Evolutionary conservation across 257 asterid genomes (phyloP).

Genomic region (Primulina huaijiensis): DNA sequence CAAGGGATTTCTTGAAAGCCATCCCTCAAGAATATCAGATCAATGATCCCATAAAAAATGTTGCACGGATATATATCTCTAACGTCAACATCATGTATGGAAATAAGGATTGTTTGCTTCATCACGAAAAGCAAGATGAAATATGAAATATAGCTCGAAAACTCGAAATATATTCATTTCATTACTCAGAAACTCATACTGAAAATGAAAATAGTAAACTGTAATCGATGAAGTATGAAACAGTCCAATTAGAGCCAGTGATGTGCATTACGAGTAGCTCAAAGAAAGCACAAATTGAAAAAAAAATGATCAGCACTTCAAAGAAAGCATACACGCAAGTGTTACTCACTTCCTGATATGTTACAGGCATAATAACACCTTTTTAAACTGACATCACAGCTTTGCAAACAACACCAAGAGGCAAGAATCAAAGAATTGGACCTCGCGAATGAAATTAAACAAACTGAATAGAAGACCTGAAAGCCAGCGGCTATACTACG

Average conservation of each 20-base stretch:
- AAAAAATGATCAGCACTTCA: not conserved
- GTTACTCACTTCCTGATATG: not conserved
- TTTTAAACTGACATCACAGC: constrained; percentile 8
- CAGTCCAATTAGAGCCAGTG: not conserved
- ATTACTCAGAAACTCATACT: not conserved
- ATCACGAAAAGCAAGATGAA: not conserved
- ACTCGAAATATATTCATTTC: not conserved
- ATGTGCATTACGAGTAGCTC: not conserved
- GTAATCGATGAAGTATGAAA: not conserved
- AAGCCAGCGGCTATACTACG: not conserved
- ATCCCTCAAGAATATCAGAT: constrained; percentile 15
- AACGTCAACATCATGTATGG: not conserved
- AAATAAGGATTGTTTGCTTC: not conserved
- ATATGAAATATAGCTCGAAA: not conserved
- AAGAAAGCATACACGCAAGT: not conserved
- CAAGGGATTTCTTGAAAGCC: constrained; percentile 24
- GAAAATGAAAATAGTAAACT: not conserved
- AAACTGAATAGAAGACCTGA: constrained; percentile 10
- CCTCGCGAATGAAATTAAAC: constrained; percentile 9
- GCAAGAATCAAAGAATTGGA: constrained; percentile 46
- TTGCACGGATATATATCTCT: too few species aligned
- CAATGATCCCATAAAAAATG: constrained; percentile 8
- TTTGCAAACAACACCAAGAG: constrained; percentile 20
- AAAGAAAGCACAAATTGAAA: too few species aligned
- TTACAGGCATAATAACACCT: not conserved